Evolutionary conservation across 257 asterid species (phyloP).

Genomic region (Hygrophila difformis): DNA sequence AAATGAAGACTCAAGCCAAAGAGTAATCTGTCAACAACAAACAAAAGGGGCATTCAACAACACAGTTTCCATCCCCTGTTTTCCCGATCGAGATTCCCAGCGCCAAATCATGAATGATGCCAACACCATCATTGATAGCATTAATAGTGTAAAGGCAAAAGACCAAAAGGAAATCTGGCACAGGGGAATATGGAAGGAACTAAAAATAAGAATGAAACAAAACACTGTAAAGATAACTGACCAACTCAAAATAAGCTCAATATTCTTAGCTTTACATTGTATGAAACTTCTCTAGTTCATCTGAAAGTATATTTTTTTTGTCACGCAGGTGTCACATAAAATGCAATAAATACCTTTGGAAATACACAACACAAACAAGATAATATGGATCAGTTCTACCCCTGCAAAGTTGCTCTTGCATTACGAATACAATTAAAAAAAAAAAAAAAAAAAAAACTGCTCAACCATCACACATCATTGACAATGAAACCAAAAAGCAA

Average conservation of each 20-base stretch:
- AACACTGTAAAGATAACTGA: constrained; percentile 7
- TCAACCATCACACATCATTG: background rate
- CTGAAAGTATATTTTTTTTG: constrained; percentile 5
- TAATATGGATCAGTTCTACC: constrained; percentile 8
- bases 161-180: background rate
- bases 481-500: background rate
- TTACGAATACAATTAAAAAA: no score
- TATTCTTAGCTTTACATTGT: background rate
- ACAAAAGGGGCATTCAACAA: constrained; percentile 13
- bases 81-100: constrained; percentile 2
- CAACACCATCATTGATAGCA: constrained; percentile 3
- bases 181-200: constrained; percentile 7
- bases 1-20: constrained; percentile 53
- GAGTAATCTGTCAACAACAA: constrained; percentile 44
- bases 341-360: constrained; percentile 3
- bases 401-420: background rate
- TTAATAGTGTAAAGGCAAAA: background rate
- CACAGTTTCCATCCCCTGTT: constrained; percentile 9
- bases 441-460: no score
- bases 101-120: background rate
- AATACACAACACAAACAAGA: constrained; percentile 4
- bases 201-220: background rate
- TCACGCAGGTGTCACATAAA: constrained; percentile 4
- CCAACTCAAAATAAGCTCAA: constrained; percentile 5
- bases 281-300: background rate